Evolutionary conservation across 2,329 filamentous ascomycete genomes (phyloP).

Genomic region (Onygenales sp.): DNA sequence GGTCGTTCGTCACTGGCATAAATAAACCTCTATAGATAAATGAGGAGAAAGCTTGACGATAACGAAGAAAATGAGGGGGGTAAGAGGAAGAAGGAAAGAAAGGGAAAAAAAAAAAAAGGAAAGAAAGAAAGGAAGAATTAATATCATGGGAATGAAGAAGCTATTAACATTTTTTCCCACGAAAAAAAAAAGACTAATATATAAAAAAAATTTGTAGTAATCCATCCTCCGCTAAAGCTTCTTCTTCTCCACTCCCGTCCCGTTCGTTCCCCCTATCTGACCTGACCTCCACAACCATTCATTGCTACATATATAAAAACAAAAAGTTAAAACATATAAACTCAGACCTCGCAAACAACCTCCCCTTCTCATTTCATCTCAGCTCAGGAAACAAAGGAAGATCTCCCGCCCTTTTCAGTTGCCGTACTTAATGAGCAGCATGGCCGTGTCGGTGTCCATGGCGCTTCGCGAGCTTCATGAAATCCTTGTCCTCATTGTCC

Average conservation of each 20-base stretch:
- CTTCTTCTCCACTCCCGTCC: background rate
- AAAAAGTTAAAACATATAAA: background rate
- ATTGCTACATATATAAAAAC: background rate
- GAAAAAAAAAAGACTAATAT: background rate
- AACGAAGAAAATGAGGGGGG: background rate
- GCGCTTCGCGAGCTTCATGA: background rate
- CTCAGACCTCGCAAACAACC: background rate
- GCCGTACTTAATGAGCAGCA: background rate
- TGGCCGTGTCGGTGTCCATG: constrained; percentile 8
- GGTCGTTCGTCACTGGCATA: too few relatives aligned
- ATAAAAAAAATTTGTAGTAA: background rate
- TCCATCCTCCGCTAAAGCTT: background rate
- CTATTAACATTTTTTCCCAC: background rate
- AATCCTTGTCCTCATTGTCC: background rate
- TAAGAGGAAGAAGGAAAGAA: background rate
- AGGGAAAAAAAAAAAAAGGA: background rate
- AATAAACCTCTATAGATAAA: too few relatives aligned
- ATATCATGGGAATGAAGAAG: background rate
- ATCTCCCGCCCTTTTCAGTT: background rate
- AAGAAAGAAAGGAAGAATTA: background rate
- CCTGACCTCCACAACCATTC: background rate
- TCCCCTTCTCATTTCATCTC: too few relatives aligned
- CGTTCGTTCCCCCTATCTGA: background rate
- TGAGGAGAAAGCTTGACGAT: too few relatives aligned
- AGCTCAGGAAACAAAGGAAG: background rate